phyloP scores from a whole-genome alignment of 1,284 basidiomycete genomes.

The Apiotrichum porosum region DNA sequence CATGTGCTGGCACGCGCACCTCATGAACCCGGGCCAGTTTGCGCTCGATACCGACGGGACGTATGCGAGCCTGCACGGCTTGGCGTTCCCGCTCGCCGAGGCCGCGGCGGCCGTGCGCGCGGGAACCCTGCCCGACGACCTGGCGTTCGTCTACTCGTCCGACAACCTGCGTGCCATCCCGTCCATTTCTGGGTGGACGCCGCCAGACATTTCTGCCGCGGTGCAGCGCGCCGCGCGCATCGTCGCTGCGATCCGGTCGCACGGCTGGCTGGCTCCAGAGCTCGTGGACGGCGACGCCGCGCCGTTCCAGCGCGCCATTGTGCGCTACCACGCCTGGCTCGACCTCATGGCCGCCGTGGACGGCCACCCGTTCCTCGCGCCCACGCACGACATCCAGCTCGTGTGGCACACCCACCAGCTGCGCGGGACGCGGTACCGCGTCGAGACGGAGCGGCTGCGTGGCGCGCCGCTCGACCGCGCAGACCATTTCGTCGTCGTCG shows the following conservation, averaged over 20 bases:
- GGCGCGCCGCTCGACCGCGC: slow-evolving; percentile 10
- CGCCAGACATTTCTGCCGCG: slow-evolving; percentile 27
- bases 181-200: slow-evolving; percentile 21
- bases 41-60: slow-evolving; percentile 17
- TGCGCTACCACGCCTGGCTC: slow-evolving; percentile 42
- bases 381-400: slow-evolving; percentile 41
- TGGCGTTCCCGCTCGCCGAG: slow-evolving; percentile 18
- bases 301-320: slow-evolving; percentile 30
- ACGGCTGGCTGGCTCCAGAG: slow-evolving; percentile 27
- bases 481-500: slow-evolving; percentile 12
- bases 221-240: slow-evolving; percentile 33
- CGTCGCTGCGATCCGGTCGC: slow-evolving; percentile 21
- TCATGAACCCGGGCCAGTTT: slow-evolving; percentile 32
- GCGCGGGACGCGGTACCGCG: slow-evolving; percentile 22
- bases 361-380: slow-evolving; percentile 17
- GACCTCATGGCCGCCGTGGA: slow-evolving; percentile 28
- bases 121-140: slow-evolving; percentile 2
- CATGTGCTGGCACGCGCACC: slow-evolving; percentile 40
- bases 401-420: slow-evolving; percentile 48
- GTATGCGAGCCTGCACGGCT: slow-evolving; percentile 14
- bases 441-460: slow-evolving; percentile 26
- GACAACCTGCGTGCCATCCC: not conserved
- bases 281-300: slow-evolving; percentile 11
- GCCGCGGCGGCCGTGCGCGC: slow-evolving; percentile 7
- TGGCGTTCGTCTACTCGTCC: slow-evolving; percentile 3